Percentiles rank a stretch among this genome's conserved stretches.
Conservation (phyloP, 202 grass and related monocot species). For the Schoenoplectus triqueter region DNA sequence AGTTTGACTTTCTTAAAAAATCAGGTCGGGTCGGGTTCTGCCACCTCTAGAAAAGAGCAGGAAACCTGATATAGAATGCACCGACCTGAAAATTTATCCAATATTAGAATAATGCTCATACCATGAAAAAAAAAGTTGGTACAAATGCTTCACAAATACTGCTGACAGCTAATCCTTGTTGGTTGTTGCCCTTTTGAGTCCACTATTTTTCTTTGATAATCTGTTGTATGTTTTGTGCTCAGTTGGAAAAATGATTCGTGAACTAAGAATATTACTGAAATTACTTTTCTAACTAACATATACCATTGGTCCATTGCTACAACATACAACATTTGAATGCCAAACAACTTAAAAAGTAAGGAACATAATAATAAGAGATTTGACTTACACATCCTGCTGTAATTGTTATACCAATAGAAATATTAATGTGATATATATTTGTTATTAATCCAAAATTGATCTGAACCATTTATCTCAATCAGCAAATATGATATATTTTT, state of each 20-base stretch:
- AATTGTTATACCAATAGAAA: neutral
- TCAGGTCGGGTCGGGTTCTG: too few relatives aligned
- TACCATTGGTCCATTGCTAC: neutral
- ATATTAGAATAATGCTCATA: neutral
- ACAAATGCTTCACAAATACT: neutral
- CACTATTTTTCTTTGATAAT: neutral
- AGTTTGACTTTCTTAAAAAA: too few relatives aligned
- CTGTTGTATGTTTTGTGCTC: neutral
- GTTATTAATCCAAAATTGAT: too few relatives aligned
- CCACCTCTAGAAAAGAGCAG: slow-evolving; percentile 90
- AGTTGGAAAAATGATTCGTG: neutral
- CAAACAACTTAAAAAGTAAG: neutral
- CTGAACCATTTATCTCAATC: too few relatives aligned
- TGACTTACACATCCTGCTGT: neutral
- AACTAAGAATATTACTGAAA: neutral
- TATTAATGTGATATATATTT: too few relatives aligned
- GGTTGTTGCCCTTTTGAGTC: neutral
- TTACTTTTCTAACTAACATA: neutral
- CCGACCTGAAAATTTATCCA: slow-evolving; percentile 57
- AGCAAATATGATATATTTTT: too few relatives aligned
- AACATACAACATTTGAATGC: neutral
- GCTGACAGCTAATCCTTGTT: neutral
- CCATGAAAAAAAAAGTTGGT: neutral
- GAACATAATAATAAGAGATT: neutral
- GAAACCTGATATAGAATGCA: slow-evolving; percentile 75